A percentile compares a stretch with the other conserved stretches of the same genome.
These are phyloP conservation scores for Cucurbita argyrosperma DNA, from an alignment of 306 rosid species.

Conservation along the genomic window DNA sequence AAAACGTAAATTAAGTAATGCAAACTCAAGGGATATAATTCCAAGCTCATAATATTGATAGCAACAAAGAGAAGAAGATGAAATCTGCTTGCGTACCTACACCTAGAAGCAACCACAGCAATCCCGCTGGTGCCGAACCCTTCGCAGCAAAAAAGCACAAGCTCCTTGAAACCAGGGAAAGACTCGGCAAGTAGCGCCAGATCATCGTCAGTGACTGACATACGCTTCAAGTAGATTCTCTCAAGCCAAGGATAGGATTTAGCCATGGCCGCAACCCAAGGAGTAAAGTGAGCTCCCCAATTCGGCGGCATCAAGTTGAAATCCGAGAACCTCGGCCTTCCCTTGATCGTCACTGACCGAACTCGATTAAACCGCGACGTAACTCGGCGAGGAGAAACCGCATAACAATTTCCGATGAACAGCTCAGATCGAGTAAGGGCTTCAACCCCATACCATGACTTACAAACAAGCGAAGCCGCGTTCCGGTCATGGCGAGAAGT, in stretches of 20 bases:
- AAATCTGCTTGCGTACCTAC: slow-evolving; percentile 31
- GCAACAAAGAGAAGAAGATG: neutral
- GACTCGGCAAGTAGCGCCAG: slow-evolving; percentile 39
- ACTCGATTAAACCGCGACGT: slow-evolving; percentile 40
- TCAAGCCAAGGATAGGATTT: slow-evolving; percentile 74
- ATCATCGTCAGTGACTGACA: slow-evolving; percentile 51
- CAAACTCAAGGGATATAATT: neutral
- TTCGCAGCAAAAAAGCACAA: slow-evolving; percentile 62
- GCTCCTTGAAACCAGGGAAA: slow-evolving; percentile 47
- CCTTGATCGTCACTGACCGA: slow-evolving; percentile 47
- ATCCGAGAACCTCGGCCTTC: slow-evolving; percentile 82
- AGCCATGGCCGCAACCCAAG: slow-evolving; percentile 46
- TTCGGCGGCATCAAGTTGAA: slow-evolving; percentile 63
- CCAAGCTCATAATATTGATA: neutral
- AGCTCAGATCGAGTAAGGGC: slow-evolving; percentile 82
- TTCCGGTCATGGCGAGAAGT: slow-evolving; percentile 65
- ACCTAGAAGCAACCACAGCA: slow-evolving; percentile 41
- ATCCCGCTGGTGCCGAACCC: slow-evolving; percentile 67
- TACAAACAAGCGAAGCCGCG: slow-evolving; percentile 92
- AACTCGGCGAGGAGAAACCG: slow-evolving; percentile 51
- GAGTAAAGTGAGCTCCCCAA: slow-evolving; percentile 79
- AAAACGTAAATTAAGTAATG: neutral
- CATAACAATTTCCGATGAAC: slow-evolving; percentile 74
- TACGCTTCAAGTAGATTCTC: slow-evolving; percentile 69
- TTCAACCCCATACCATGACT: slow-evolving; percentile 79